Percentiles rank a stretch among this genome's conserved stretches.
Evolutionary conservation across 208 protist species (phyloP).

Genomic region (Leishmania turanica): DNA sequence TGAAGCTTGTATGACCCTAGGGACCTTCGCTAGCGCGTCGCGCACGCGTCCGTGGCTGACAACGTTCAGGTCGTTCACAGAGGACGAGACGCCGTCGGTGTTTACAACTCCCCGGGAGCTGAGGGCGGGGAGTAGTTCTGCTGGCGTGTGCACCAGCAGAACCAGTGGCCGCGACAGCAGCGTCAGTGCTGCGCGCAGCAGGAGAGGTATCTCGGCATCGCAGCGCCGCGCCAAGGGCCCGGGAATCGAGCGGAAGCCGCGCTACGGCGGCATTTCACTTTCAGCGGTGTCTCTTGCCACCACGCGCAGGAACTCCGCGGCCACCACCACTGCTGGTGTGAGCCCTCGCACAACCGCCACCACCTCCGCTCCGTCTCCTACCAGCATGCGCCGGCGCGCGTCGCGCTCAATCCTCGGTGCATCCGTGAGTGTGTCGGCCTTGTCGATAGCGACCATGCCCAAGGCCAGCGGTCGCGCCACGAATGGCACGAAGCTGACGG

Average conservation of each 20-base stretch:
- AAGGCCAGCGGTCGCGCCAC: background rate
- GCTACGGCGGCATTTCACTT: conserved; percentile 7
- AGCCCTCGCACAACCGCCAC: background rate
- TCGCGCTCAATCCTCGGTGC: conserved; percentile 22
- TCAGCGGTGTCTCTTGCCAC: conserved; percentile 10
- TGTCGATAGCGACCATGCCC: conserved; percentile 18
- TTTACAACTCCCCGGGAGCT: conserved; percentile 16
- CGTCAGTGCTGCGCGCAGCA: background rate
- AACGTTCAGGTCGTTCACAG: conserved; percentile 24
- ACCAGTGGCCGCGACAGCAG: background rate
- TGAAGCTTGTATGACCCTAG: background rate
- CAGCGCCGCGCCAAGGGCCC: background rate
- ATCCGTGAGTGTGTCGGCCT: conserved; percentile 26
- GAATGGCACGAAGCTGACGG: background rate
- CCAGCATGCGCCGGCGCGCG: conserved; percentile 7
- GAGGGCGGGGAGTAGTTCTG: background rate
- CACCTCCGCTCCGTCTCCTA: background rate
- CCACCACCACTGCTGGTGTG: background rate
- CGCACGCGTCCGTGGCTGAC: conserved; percentile 21
- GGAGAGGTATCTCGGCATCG: background rate
- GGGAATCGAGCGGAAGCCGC: conserved; percentile 4
- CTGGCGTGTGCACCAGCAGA: background rate
- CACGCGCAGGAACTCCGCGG: conserved; percentile 18
- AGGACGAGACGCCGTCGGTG: conserved; percentile 15
- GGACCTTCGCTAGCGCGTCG: background rate